Evolutionary conservation across 2,329 filamentous ascomycete genomes (phyloP).

Genomic region (Pseudopithomyces maydicus): DNA sequence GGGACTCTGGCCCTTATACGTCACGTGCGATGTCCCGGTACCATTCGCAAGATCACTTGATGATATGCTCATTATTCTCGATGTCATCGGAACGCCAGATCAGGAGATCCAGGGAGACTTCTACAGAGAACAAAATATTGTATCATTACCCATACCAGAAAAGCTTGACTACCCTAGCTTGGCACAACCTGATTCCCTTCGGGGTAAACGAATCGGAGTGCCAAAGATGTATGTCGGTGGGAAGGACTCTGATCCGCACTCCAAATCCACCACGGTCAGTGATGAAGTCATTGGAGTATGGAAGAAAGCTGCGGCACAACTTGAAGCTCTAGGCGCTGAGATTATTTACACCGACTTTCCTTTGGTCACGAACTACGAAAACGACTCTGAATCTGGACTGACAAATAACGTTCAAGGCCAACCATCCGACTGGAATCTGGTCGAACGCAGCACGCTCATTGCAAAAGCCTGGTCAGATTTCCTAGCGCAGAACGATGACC

Average conservation of each 20-base stretch:
- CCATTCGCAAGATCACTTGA: conserved; percentile 58
- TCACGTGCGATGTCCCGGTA: conserved; percentile 61
- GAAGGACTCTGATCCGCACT: conserved; percentile 33
- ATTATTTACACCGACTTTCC: conserved; percentile 54
- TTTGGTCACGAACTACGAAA: conserved; percentile 53
- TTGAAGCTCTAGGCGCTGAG: conserved; percentile 50
- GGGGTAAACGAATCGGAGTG: conserved; percentile 55
- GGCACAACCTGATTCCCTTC: conserved; percentile 35
- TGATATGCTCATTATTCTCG: conserved; percentile 57
- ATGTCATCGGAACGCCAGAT: conserved; percentile 55
- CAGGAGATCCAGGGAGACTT: conserved; percentile 54
- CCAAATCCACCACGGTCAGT: conserved; percentile 43
- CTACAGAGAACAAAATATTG: conserved; percentile 57
- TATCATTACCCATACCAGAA: conserved; percentile 47
- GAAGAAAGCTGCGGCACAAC: conserved; percentile 39
- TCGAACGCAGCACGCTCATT: conserved; percentile 56
- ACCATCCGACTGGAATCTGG: conserved; percentile 48
- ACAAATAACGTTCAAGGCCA: neutral
- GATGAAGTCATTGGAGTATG: conserved; percentile 45
- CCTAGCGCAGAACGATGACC: conserved; percentile 26
- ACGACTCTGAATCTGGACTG: conserved; percentile 17
- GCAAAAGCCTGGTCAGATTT: conserved; percentile 61
- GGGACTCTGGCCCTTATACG: conserved; percentile 61
- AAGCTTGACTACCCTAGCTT: conserved; percentile 46
- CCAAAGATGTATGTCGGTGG: conserved; percentile 59